Evolutionary conservation across 2,329 filamentous ascomycete species (phyloP).

Genomic region (Leptographium procerum): DNA sequence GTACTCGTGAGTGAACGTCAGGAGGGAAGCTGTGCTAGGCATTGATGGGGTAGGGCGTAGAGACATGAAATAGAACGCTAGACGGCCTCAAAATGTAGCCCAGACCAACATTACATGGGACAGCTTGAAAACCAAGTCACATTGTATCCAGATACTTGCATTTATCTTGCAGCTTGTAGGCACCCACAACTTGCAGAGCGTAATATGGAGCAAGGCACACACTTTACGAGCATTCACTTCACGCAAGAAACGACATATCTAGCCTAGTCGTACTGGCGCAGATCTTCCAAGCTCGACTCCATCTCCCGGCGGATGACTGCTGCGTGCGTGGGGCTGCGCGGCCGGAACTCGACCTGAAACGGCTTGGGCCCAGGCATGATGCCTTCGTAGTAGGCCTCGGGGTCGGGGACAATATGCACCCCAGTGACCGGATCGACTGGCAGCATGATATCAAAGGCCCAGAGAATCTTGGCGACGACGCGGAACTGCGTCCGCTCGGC

Average conservation of each 20-base stretch:
- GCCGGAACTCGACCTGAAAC: not conserved
- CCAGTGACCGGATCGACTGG: not conserved
- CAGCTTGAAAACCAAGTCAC: too few relatives aligned
- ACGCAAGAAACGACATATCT: not conserved
- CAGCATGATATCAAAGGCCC: not conserved
- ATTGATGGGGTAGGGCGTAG: too few relatives aligned
- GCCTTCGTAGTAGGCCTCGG: not conserved
- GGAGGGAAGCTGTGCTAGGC: too few relatives aligned
- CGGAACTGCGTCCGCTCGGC: not conserved
- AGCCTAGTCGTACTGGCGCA: not conserved
- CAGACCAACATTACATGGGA: too few relatives aligned
- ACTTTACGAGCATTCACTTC: too few relatives aligned
- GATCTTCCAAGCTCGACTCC: not conserved
- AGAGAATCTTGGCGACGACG: not conserved
- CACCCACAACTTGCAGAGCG: too few relatives aligned
- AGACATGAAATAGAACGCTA: too few relatives aligned
- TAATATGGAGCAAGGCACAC: too few relatives aligned
- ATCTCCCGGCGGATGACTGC: not conserved
- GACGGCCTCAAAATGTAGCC: too few relatives aligned
- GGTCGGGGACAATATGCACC: not conserved
- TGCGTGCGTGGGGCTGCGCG: not conserved
- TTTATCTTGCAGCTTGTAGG: too few relatives aligned
- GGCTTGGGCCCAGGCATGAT: not conserved
- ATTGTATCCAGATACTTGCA: too few relatives aligned
- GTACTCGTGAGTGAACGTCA: constrained; percentile 7